These are phyloP conservation scores for Fusarium acutatum DNA, from an alignment of 2,329 filamentous ascomycete genomes.

Conservation along the genomic window DNA sequence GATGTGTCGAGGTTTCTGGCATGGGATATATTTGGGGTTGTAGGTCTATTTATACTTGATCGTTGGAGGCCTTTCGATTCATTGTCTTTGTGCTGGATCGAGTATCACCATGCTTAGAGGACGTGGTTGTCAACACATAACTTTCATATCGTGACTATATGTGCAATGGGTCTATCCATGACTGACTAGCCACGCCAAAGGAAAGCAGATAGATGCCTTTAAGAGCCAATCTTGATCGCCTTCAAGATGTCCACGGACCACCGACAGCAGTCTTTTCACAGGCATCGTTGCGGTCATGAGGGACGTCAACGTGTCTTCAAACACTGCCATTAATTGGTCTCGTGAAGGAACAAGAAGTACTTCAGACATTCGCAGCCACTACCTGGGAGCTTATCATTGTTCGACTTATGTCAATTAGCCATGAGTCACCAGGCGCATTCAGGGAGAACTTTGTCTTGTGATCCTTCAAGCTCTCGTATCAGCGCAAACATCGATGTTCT, in stretches of 20 bases:
- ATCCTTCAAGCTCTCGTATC: background rate
- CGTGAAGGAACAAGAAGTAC: background rate
- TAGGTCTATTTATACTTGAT: background rate
- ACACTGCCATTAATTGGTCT: rapidly evolving
- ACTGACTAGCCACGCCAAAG: rapidly evolving
- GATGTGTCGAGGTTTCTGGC: background rate
- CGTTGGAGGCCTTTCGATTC: rapidly evolving
- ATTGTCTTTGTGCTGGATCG: background rate
- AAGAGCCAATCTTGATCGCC: background rate
- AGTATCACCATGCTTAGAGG: rapidly evolving
- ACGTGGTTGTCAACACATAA: too few species aligned
- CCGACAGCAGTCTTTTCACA: background rate
- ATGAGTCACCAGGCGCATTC: background rate
- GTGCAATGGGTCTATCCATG: too few species aligned
- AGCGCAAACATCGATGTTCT: too few species aligned
- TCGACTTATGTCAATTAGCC: background rate
- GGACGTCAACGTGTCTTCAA: background rate
- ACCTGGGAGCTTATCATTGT: background rate
- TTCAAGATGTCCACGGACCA: background rate
- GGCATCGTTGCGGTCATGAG: too few species aligned
- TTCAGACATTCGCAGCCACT: too few species aligned
- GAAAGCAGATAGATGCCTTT: background rate
- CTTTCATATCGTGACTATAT: background rate
- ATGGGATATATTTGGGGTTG: background rate
- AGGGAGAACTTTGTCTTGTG: background rate